Percentiles rank a stretch among this genome's conserved stretches.
phyloP scores from a whole-genome alignment of 768 basidiomycete genomes.

The Boletus edulis region DNA sequence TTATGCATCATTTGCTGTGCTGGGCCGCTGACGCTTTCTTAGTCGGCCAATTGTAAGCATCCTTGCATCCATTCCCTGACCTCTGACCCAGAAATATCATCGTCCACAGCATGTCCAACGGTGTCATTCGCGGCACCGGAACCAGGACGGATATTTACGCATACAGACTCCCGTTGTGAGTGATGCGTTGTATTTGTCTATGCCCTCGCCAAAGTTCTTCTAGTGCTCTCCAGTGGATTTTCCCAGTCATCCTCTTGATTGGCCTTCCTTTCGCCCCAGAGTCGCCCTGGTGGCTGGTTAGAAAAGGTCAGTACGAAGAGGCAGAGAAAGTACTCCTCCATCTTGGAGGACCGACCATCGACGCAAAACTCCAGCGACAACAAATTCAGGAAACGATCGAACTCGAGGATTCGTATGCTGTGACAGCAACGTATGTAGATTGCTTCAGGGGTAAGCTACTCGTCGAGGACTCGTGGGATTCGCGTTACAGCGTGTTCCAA shows the following conservation, averaged over 20 bases:
- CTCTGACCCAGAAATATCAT: neutral
- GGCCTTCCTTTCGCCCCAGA: conserved; percentile 33
- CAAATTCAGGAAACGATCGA: conserved; percentile 30
- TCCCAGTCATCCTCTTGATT: conserved; percentile 28
- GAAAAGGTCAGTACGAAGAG: conserved; percentile 25
- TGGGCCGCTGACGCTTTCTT: neutral
- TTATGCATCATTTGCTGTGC: neutral
- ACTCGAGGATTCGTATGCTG: conserved; percentile 28
- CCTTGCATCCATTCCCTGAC: too few relatives aligned
- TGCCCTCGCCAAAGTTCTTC: neutral
- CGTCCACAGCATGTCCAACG: conserved; percentile 21
- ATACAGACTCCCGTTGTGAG: conserved; percentile 28
- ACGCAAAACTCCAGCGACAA: conserved; percentile 21
- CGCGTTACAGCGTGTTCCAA: too few relatives aligned
- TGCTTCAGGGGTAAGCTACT: conserved; percentile 29
- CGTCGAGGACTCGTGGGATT: too few relatives aligned
- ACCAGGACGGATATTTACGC: conserved; percentile 20
- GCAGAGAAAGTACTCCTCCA: conserved; percentile 18
- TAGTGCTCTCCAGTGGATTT: conserved; percentile 34
- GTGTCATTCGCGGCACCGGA: conserved; percentile 24
- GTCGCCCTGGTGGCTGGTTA: conserved; percentile 35
- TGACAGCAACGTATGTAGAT: conserved; percentile 29
- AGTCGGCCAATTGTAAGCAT: conserved; percentile 26
- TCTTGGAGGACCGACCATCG: conserved; percentile 22
- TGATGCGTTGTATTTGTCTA: neutral